phyloP scores from a whole-genome alignment of 179 eudicot genomes.

The Spergularia azorica region DNA sequence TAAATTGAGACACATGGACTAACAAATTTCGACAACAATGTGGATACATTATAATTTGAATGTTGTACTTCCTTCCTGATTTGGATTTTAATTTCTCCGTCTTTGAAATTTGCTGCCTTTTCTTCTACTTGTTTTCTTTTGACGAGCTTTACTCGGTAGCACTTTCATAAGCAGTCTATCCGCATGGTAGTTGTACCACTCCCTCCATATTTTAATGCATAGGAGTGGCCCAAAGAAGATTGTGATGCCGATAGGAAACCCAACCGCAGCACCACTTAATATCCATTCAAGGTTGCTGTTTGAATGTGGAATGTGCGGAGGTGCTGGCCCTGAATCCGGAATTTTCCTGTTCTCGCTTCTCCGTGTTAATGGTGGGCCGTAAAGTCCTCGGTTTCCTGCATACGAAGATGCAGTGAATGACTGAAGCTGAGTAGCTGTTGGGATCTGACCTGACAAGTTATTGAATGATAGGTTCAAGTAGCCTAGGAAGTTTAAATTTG shows the following conservation, averaged over 20 bases:
- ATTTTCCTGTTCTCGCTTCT: not conserved
- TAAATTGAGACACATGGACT: too few species aligned
- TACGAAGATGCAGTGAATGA: slow-evolving; percentile 22
- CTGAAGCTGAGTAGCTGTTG: slow-evolving; percentile 23
- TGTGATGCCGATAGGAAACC: slow-evolving; percentile 44
- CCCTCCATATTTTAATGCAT: slow-evolving; percentile 38
- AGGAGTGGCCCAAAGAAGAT: slow-evolving; percentile 35
- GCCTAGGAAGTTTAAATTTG: slow-evolving; percentile 20
- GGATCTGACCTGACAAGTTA: slow-evolving; percentile 24
- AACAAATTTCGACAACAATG: too few species aligned
- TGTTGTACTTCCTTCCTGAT: not conserved
- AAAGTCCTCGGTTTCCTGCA: slow-evolving; percentile 28
- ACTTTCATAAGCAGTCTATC: slow-evolving; percentile 21
- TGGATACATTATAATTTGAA: too few species aligned
- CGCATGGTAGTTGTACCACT: slow-evolving; percentile 28
- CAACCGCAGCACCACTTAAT: slow-evolving; percentile 37
- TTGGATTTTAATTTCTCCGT: not conserved
- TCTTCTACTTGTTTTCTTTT: not conserved
- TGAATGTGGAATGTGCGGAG: not conserved
- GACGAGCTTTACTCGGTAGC: not conserved
- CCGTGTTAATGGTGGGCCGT: slow-evolving; percentile 25
- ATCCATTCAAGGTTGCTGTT: slow-evolving; percentile 27
- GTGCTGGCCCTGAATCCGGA: not conserved
- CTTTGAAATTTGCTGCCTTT: not conserved
- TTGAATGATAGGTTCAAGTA: slow-evolving; percentile 29